Evolutionary conservation across 179 eudicot genomes (phyloP), one percentile per base, ranked within the genome.

Genomic region (Spinacia oleracea): DNA sequence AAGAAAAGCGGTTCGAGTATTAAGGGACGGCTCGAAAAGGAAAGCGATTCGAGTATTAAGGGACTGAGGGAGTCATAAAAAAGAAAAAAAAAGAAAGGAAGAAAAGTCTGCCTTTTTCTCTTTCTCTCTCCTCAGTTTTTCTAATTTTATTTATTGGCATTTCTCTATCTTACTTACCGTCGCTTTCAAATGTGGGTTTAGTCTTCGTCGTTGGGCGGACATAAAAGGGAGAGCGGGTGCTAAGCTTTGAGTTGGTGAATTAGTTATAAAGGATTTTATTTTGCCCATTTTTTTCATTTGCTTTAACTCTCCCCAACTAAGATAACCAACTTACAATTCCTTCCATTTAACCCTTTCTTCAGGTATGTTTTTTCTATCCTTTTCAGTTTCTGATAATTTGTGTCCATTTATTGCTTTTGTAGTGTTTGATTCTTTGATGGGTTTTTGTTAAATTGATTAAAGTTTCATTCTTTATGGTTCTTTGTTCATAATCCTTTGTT

Each of bases 71-170:
- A n/a, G n/a, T n/a, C n/a, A n/a, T n/a, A n/a, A n/a, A n/a, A n/a
- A n/a, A n/a, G n/a, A 15, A 31, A 45, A 34, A 43, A 35, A 14
- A 31, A 27, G 9, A 50, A 51, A 67, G 74, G 67, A 81, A 75
- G 83, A 83, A 81, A 85, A 84, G 80, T 86, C 83, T 79, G 68
- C 46, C 70, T 75, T 81, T 83, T 77, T 23, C 78, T 72, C 83
- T 63, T n/a, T 35, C 73, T 62, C 9, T 59, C 45, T 18, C 7
- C 55, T n/a, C 72, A 31, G 70, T 16, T 15, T 27, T 46, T 1
- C 9, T 0, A 27, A 25, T 3, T 25, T 42, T 25, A 73, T 32
- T 59, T 53, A 46, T 72, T 72, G 31, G 45, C 69, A 32, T 48
- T 48, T 48, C 2, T 70, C 81, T 81, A 65, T 70, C 69, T 71